Evolutionary conservation across 2,329 filamentous ascomycete genomes (phyloP), one percentile per base, ranked within the genome.

Genomic region (Akanthomyces dipterigenus): DNA sequence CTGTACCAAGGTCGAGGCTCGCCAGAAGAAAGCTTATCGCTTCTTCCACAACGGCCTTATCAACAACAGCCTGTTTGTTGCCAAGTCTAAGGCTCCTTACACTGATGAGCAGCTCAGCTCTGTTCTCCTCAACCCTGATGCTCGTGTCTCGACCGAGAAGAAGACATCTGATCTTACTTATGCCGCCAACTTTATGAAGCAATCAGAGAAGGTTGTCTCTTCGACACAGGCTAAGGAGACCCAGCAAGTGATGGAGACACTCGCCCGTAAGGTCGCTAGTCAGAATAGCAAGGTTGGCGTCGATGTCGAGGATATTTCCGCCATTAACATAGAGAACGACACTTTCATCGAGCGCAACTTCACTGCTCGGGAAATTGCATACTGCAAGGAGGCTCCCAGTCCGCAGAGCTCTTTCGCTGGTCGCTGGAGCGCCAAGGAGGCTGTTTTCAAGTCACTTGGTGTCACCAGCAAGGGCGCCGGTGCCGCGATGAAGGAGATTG

Each of bases 31-130:
- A 82, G 91, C 95, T 0, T 99, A 99, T 83, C 87, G 95, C 66
- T 98, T 91, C 86, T 96, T 96, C 87, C 96, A 99, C 80, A 96
- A 96, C 70, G 93, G 93, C 65, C 83, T 99, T 75, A 93, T 98
- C 83, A 97, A 96, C 83, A 98, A 99, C 82, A 91, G 87, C 66
- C 84, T 99, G 76, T 99, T 99, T 77, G 92, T 96, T 65, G 93
- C 96, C 75, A 99, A 99, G 87, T 84, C 84, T 71, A 88, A 93
- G 74, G 83, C 93, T 49, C 96, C 95, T 49, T 99, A 98, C 79
- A 87, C 87, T 50, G 91, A 97, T 60, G 87, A 90, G 62, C 90
- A 95, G 78, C 89, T 96, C 77, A 85, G 85, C 75, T 85, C 88
- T 65, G 89, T 99, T 67, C 92, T 98, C 77, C 86, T 99, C 67